These are phyloP conservation scores for Bothriochloa decipiens DNA, from an alignment of 176 grass and related monocot genomes.

Conservation along the genomic window DNA sequence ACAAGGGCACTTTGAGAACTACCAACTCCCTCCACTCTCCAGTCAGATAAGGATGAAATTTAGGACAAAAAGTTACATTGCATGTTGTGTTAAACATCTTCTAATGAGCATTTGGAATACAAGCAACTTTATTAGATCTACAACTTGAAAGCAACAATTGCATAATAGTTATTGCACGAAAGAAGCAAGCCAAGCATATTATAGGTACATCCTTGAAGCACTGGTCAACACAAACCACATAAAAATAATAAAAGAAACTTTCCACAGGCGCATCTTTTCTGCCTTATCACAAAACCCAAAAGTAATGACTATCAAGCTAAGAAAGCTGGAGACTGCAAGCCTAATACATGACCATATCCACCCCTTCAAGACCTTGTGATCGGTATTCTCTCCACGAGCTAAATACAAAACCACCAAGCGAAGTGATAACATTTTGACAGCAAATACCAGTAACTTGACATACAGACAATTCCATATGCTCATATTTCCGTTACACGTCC, in stretches of 20 bases:
- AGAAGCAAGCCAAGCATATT: background rate
- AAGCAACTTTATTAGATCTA: slow-evolving; percentile 19
- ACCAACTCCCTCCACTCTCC: background rate
- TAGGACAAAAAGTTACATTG: background rate
- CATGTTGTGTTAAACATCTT: background rate
- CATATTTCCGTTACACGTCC: background rate
- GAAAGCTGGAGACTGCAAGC: background rate
- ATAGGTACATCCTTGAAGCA: background rate
- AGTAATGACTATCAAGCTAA: background rate
- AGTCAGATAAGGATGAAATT: background rate
- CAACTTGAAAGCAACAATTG: background rate
- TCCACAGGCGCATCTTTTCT: background rate
- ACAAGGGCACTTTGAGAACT: background rate
- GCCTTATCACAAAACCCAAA: background rate
- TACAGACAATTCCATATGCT: background rate
- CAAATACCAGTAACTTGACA: background rate
- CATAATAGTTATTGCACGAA: background rate
- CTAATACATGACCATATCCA: background rate
- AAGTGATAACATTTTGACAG: background rate
- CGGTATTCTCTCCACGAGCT: background rate
- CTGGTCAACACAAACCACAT: background rate
- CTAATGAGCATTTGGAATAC: background rate
- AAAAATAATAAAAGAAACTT: background rate
- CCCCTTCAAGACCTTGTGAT: background rate
- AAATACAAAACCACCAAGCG: background rate